A percentile compares a stretch with the other conserved stretches of the same genome.
These are phyloP conservation scores for Cyamopsis tetragonoloba DNA, from an alignment of 306 rosid genomes.

Conservation along the genomic window DNA sequence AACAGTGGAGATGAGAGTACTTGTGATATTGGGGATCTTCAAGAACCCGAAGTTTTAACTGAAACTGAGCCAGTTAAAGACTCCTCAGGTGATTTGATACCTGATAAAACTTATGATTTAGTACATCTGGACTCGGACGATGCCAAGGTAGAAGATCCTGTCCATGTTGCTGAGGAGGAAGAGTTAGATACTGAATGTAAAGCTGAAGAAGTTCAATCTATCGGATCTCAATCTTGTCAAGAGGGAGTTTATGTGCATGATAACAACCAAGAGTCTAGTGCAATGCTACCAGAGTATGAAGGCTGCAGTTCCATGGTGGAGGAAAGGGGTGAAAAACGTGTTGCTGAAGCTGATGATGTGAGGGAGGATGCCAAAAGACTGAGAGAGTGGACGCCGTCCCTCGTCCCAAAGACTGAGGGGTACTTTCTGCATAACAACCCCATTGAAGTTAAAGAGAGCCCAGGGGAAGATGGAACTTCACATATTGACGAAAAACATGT, in stretches of 20 bases:
- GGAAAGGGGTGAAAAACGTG: slow-evolving; percentile 70
- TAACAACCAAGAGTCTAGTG: slow-evolving; percentile 38
- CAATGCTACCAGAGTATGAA: slow-evolving; percentile 38
- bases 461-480: slow-evolving; percentile 39
- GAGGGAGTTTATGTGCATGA: slow-evolving; percentile 36
- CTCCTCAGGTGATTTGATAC: slow-evolving; percentile 34
- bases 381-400: slow-evolving; percentile 60
- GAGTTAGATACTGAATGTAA: slow-evolving; percentile 40
- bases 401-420: slow-evolving; percentile 42
- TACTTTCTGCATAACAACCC: slow-evolving; percentile 47
- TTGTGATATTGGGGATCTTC: slow-evolving; percentile 24
- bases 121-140: slow-evolving; percentile 43
- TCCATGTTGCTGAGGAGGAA: slow-evolving; percentile 33
- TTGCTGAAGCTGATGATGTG: slow-evolving; percentile 43
- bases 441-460: slow-evolving; percentile 43
- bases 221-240: slow-evolving; percentile 44
- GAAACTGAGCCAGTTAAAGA: slow-evolving; percentile 37
- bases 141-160: slow-evolving; percentile 35
- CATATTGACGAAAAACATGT: slow-evolving; percentile 70
- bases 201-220: slow-evolving; percentile 36
- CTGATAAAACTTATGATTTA: slow-evolving; percentile 35
- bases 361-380: slow-evolving; percentile 55
- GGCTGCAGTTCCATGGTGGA: slow-evolving; percentile 38
- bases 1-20: slow-evolving; percentile 30
- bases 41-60: slow-evolving; percentile 31